Base-by-base conservation (phyloP, 345 rosid genomes). In the Iberis pinnata region DNA sequence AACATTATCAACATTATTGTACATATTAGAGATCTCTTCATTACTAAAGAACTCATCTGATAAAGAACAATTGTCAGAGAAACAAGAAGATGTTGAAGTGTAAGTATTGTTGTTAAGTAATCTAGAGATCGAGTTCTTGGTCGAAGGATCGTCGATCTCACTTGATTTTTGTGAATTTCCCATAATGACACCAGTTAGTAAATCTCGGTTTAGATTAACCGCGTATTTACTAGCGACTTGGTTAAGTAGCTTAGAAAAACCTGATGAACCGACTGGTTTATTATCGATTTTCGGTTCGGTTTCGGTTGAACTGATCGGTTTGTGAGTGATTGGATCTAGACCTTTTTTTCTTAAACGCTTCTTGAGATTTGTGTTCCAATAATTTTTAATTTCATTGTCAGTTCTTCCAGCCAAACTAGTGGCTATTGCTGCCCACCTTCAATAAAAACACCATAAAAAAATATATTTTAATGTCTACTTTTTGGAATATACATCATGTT, bases 381-480 rank as follows among this genome's bases (percentile, higher is more conserved):
- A 73, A 20, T 77, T 80, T 70, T 80, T 80, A 6, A 80, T 75
- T 43, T 78, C 83, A 19, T 80, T 78, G 45, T 78, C 86, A 0
- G 86, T 80, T 43, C 81, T 52, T 11, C 75, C 71, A 7, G 73
- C 66, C 35, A 80, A 66, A 27, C 57, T 53, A 18, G 53, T 58
- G 8, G 83, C 86, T 42, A 80, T 80, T 18, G 78, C 73, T 13
- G 86, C 78, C 83, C 86, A 80, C 66, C 70, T 65, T 33, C 11
- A 42, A 27, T 8, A 43, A 40, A 19, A 36, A 45, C 33, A 50
- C 16, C 12, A 22, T 13, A 12, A 4, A 7, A 53, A n/a, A 16
- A 29, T 12, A 13, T 8, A 47, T 26, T 22, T 12, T 26, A 13
- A 11, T 12, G 20, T 43, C 4, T 12, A 20, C 2, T 2, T 7